Evolutionary conservation across 257 asterid genomes (phyloP).

Genomic region (Solanum pennellii): DNA sequence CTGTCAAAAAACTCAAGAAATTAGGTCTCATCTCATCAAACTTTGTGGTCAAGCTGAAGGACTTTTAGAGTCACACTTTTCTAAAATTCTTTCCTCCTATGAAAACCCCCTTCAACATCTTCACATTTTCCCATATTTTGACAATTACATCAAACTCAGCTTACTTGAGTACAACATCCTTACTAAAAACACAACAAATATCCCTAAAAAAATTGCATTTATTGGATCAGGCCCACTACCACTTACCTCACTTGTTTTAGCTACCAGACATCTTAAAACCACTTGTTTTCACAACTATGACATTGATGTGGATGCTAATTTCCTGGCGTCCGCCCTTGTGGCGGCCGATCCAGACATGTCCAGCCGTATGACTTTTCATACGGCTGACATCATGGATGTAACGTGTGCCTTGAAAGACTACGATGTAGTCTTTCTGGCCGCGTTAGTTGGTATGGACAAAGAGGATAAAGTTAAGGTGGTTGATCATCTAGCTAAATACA

Average conservation of each 20-base stretch:
- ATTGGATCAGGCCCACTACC: constrained; percentile 94
- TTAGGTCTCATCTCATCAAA: constrained; percentile 44
- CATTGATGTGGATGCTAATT: constrained; percentile 50
- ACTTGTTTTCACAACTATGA: constrained; percentile 67
- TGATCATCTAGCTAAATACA: constrained; percentile 39
- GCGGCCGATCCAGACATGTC: constrained; percentile 43
- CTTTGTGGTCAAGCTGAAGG: constrained; percentile 79
- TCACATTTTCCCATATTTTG: constrained; percentile 50
- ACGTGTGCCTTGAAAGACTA: constrained; percentile 27
- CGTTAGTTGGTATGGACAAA: constrained; percentile 77
- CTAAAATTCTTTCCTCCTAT: constrained; percentile 35
- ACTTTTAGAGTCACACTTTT: constrained; percentile 52
- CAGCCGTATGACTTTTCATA: constrained; percentile 43
- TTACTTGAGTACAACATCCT: constrained; percentile 56
- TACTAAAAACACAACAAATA: constrained; percentile 11
- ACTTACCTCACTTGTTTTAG: constrained; percentile 71
- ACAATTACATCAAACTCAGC: constrained; percentile 66
- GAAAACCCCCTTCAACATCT: constrained; percentile 54
- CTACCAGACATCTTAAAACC: constrained; percentile 41
- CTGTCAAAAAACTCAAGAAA: constrained; percentile 43
- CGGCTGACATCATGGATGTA: constrained; percentile 48
- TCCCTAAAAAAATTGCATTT: constrained; percentile 43
- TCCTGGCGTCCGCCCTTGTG: constrained; percentile 43
- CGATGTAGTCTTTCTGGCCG: constrained; percentile 84
- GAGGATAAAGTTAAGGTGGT: constrained; percentile 45